Conservation (phyloP, 495 filamentous ascomycete species). For the Pyrenula massariospora region DNA sequence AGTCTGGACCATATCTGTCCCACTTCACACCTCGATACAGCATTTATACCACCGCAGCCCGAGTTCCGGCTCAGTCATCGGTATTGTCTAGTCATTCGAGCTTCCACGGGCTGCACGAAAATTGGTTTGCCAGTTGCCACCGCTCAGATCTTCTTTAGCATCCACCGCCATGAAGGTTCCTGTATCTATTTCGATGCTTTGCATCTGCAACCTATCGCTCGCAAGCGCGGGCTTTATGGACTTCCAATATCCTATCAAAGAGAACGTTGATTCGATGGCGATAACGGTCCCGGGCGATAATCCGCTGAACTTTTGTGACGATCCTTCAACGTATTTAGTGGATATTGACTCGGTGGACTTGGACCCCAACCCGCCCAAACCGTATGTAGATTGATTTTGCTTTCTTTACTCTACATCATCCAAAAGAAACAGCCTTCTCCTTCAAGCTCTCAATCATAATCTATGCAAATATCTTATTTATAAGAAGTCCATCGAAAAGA, state of each 20-base stretch:
- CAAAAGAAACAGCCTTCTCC: background rate
- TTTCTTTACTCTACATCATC: background rate
- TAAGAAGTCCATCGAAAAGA: too few relatives aligned
- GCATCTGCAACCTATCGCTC: background rate
- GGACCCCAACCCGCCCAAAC: constrained; percentile 69
- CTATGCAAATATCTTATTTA: too few relatives aligned
- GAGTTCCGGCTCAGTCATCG: too few relatives aligned
- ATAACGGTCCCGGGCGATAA: background rate
- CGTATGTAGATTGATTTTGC: constrained; percentile 49
- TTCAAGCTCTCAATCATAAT: too few relatives aligned
- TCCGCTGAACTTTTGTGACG: constrained; percentile 46
- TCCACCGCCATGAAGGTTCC: background rate
- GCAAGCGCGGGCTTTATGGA: background rate
- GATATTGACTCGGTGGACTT: constrained; percentile 71
- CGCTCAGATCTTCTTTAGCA: too few relatives aligned
- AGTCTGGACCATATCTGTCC: too few relatives aligned
- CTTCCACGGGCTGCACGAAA: too few relatives aligned
- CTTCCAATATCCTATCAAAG: background rate
- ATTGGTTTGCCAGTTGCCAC: too few relatives aligned
- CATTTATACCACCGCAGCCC: too few relatives aligned
- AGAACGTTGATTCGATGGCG: background rate
- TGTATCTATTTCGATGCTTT: background rate
- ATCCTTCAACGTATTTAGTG: constrained; percentile 49
- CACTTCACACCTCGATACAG: too few relatives aligned
- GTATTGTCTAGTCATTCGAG: too few relatives aligned